Conservation (phyloP, 345 rosid genomes). For the Ceriops zippeliana region DNA sequence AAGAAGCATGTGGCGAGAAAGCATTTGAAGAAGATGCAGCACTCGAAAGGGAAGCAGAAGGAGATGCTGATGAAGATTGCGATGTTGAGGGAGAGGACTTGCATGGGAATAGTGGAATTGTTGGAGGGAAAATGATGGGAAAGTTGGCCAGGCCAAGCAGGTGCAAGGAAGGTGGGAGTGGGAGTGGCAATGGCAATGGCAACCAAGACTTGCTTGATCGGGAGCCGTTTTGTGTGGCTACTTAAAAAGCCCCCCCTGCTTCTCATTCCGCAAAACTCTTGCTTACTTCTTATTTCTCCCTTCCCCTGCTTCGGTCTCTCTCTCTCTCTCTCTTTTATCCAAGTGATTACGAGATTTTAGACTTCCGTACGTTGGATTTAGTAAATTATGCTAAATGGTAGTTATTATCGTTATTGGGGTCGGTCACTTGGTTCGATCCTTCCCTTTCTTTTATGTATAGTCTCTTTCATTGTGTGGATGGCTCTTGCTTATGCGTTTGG, state of each 20-base stretch:
- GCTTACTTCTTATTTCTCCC: background rate
- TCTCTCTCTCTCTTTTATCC: background rate
- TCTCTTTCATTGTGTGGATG: background rate
- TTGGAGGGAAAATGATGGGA: constrained; percentile 10
- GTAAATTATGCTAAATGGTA: constrained; percentile 16
- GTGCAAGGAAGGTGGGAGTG: constrained; percentile 8
- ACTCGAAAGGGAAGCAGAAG: constrained; percentile 2
- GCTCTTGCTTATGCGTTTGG: background rate
- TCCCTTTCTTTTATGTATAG: too few relatives aligned
- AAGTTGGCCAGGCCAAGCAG: constrained; percentile 3
- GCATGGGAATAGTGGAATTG: background rate
- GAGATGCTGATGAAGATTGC: background rate
- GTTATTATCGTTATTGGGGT: constrained; percentile 18
- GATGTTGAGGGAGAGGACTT: background rate
- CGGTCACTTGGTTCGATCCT: background rate
- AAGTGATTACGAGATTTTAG: background rate
- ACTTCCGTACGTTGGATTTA: background rate
- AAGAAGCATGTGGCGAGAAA: background rate
- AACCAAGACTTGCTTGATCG: constrained; percentile 6
- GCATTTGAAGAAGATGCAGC: constrained; percentile 9
- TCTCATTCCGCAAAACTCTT: background rate
- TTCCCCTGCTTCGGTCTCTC: background rate
- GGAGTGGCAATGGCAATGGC: constrained; percentile 14
- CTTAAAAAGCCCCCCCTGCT: background rate
- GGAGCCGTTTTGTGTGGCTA: constrained; percentile 21